phyloP scores from a whole-genome alignment of 352 stramenopile species.

The Phytopythium ostracodes region DNA sequence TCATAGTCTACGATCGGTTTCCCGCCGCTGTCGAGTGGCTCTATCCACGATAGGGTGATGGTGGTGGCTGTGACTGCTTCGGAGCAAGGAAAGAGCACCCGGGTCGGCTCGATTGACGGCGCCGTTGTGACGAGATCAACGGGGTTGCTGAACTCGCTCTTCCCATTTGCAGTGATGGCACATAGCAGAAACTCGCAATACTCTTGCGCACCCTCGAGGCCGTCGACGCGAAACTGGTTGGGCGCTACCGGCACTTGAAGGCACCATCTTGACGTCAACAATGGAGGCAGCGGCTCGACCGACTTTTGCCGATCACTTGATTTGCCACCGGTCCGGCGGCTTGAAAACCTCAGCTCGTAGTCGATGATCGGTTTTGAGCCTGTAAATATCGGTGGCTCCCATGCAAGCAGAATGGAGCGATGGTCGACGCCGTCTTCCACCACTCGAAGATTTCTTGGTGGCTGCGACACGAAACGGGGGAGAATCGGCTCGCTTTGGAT shows the following conservation, averaged over 20 bases:
- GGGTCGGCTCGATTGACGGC: slow-evolving; percentile 28
- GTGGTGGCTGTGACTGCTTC: slow-evolving; percentile 54
- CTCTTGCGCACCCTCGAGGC: slow-evolving; percentile 36
- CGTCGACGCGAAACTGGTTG: slow-evolving; percentile 38
- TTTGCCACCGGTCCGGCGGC: slow-evolving; percentile 8
- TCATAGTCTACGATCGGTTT: slow-evolving; percentile 62
- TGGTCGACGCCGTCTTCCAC: slow-evolving; percentile 27
- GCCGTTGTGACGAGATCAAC: slow-evolving; percentile 29
- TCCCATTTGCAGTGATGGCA: slow-evolving; percentile 55
- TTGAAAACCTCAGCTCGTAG: slow-evolving; percentile 52
- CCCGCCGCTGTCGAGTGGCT: slow-evolving; percentile 55
- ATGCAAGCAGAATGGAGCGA: slow-evolving; percentile 39
- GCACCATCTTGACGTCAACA: slow-evolving; percentile 52
- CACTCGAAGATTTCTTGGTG: slow-evolving; percentile 53
- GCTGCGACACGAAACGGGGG: slow-evolving; percentile 52
- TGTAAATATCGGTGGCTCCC: slow-evolving; percentile 72
- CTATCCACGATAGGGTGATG: slow-evolving; percentile 60
- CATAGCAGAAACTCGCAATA: slow-evolving; percentile 44
- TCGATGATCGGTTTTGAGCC: slow-evolving; percentile 60
- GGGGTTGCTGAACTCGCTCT: slow-evolving; percentile 41
- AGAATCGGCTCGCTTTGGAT: neutral
- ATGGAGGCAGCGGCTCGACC: slow-evolving; percentile 4
- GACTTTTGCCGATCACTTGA: neutral
- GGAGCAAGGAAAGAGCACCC: slow-evolving; percentile 41
- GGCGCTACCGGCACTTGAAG: slow-evolving; percentile 35